Conservation (phyloP, 2,329 filamentous ascomycete species). For the Fusarium robinianum region DNA sequence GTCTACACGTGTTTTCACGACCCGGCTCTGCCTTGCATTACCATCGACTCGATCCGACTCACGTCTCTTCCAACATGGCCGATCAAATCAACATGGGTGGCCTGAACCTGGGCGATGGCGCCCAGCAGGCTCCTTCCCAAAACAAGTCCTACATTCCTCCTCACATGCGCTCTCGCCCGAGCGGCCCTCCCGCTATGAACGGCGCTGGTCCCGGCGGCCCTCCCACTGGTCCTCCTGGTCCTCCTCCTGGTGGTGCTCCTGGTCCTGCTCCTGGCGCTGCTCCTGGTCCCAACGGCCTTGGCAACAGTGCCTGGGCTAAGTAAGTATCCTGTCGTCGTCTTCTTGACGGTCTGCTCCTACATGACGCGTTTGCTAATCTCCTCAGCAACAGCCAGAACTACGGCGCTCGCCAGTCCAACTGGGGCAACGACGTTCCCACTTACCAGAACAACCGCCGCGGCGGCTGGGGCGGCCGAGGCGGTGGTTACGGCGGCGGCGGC, state of each 20-base stretch:
- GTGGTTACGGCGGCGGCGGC: conserved; percentile 45
- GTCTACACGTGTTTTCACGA: conserved; percentile 30
- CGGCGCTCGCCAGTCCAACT: conserved; percentile 43
- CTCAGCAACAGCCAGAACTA: conserved; percentile 37
- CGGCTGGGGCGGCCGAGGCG: conserved; percentile 44
- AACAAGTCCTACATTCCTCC: conserved; percentile 80
- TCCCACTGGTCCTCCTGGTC: conserved; percentile 21
- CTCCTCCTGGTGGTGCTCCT: conserved; percentile 18
- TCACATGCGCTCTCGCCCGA: conserved; percentile 68
- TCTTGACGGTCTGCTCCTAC: background rate
- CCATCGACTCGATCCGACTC: conserved; percentile 30
- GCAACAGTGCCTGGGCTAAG: conserved; percentile 68
- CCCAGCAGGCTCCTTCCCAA: conserved; percentile 37
- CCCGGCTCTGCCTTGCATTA: conserved; percentile 24
- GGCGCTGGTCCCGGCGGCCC: conserved; percentile 33
- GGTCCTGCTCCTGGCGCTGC: conserved; percentile 20
- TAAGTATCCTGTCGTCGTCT: conserved; percentile 49
- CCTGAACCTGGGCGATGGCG: conserved; percentile 63
- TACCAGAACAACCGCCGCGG: conserved; percentile 42
- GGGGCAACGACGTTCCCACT: conserved; percentile 38
- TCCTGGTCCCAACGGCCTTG: conserved; percentile 53
- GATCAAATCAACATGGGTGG: conserved; percentile 83
- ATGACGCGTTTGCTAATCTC: conserved; percentile 23
- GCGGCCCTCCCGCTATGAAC: conserved; percentile 47
- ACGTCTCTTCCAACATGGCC: conserved; percentile 64